phyloP scores from a whole-genome alignment of 2,329 filamentous ascomycete species.

The Hortaea werneckii region DNA sequence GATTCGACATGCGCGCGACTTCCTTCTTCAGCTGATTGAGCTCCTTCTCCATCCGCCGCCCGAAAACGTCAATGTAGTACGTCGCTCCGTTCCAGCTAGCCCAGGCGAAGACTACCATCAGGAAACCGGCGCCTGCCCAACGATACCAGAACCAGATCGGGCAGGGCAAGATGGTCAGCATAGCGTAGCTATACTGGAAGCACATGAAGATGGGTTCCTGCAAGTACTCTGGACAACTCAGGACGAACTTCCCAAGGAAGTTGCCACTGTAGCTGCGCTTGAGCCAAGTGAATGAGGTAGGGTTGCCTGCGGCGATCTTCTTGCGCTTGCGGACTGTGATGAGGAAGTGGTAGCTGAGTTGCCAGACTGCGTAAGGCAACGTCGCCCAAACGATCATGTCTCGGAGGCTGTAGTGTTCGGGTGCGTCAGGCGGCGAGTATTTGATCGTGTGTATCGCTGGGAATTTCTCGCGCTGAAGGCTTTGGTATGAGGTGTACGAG shows the following conservation, averaged over 20 bases:
- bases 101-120: slow-evolving; percentile 80
- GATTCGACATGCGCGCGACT: slow-evolving; percentile 39
- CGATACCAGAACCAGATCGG: slow-evolving; percentile 89
- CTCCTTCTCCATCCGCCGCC: slow-evolving; percentile 92
- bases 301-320: slow-evolving; percentile 89
- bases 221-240: slow-evolving; percentile 61
- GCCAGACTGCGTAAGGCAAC: slow-evolving; percentile 86
- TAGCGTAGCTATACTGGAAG: slow-evolving; percentile 86
- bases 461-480: slow-evolving; percentile 59
- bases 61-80: slow-evolving; percentile 97
- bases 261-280: slow-evolving; percentile 81
- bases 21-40: slow-evolving; percentile 81
- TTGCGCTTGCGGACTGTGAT: slow-evolving; percentile 92
- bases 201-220: slow-evolving; percentile 92
- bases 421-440: slow-evolving; percentile 54
- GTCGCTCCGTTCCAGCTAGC: slow-evolving; percentile 95
- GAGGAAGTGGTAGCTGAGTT: slow-evolving; percentile 83
- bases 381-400: slow-evolving; percentile 94
- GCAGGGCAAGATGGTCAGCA: slow-evolving; percentile 88
- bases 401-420: slow-evolving; percentile 56
- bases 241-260: slow-evolving; percentile 77
- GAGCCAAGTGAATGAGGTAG: slow-evolving; percentile 96
- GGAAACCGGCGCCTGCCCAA: slow-evolving; percentile 66
- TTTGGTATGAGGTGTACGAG: slow-evolving; percentile 72
- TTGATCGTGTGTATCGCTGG: slow-evolving; percentile 81